phyloP scores from a whole-genome alignment of 2,329 filamentous ascomycete genomes.

The Thelonectria blattea region DNA sequence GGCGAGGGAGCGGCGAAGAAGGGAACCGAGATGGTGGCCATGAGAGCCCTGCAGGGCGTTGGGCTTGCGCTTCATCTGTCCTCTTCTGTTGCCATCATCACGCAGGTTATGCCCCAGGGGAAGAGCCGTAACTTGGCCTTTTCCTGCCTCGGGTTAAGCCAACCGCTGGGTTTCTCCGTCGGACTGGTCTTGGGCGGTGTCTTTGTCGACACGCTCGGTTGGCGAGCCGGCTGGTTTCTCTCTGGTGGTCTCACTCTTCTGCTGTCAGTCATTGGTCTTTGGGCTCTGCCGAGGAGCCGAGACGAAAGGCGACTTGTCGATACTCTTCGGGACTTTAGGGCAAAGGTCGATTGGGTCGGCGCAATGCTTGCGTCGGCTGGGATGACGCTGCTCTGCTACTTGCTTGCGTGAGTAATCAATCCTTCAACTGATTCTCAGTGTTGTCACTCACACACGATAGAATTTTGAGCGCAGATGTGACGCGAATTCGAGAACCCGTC shows the following conservation, averaged over 20 bases:
- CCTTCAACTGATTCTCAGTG: neutral
- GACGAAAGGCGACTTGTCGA: constrained; percentile 34
- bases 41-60: constrained; percentile 50
- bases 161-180: constrained; percentile 56
- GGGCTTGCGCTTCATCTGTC: constrained; percentile 45
- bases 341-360: constrained; percentile 62
- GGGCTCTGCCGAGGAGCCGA: constrained; percentile 42
- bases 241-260: constrained; percentile 44
- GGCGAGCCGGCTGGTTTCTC: constrained; percentile 55
- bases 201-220: constrained; percentile 53
- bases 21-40: constrained; percentile 44
- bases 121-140: constrained; percentile 49
- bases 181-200: constrained; percentile 58
- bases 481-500: constrained; percentile 48
- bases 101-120: constrained; percentile 40
- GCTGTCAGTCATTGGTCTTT: constrained; percentile 45
- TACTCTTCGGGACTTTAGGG: constrained; percentile 32
- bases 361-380: constrained; percentile 53
- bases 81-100: constrained; percentile 45
- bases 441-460: constrained; percentile 25
- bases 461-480: constrained; percentile 46
- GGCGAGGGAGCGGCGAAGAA: constrained; percentile 40
- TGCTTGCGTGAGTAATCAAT: constrained; percentile 57
- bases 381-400: constrained; percentile 57
- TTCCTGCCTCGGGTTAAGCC: constrained; percentile 51